Evolutionary conservation across 2,329 filamentous ascomycete genomes (phyloP), one percentile per base, ranked within the genome.

Genomic region (Colletotrichum sp.): DNA sequence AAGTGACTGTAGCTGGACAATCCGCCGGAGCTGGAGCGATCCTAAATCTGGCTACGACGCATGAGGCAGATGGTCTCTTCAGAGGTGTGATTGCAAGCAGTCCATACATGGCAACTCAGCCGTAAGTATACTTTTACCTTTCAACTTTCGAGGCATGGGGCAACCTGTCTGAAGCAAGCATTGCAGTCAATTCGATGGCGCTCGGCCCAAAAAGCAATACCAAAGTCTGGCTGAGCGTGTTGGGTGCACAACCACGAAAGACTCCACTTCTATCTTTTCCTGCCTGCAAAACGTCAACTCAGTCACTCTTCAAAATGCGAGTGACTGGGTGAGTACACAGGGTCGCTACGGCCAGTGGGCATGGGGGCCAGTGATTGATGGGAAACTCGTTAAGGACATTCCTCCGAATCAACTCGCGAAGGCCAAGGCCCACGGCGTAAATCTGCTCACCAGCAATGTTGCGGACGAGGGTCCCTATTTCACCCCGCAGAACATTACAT

Each of bases 321-420:
- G 72, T 32, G 72, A 75, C 18, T 75, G 68, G 68, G 72, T 75
- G 49, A 75, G 72, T 8, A 75, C 49, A 5, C 72, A 71, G 34
- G 34, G 60, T 10, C 34, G 60, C 15, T 75, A 75, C 34, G 72
- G 72, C 0, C 72, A 71, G 24, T 75, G 72, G 72, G 72, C 26
- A 36, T 75, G 72, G 72, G 18, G 59, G 0, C 72, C 72, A 5
- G 68, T 75, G 3, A 52, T 59, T 13, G 72, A 75, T 26, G 72
- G 68, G 18, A 71, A 71, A 18, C 67, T 75, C 44, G 9, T 71
- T 16, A 75, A 13, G 8, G 49, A 52, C n/a, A 28, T 28, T 18
- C 49, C 34, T 34, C n/a, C 72, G n/a, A 32, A 59, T 3, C 30
- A 28, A 4, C 26, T 75, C 4, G 24, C 72, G 7, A 63, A 63